phyloP scores from a whole-genome alignment of 768 basidiomycete species.

The Kwoniella sp. region DNA sequence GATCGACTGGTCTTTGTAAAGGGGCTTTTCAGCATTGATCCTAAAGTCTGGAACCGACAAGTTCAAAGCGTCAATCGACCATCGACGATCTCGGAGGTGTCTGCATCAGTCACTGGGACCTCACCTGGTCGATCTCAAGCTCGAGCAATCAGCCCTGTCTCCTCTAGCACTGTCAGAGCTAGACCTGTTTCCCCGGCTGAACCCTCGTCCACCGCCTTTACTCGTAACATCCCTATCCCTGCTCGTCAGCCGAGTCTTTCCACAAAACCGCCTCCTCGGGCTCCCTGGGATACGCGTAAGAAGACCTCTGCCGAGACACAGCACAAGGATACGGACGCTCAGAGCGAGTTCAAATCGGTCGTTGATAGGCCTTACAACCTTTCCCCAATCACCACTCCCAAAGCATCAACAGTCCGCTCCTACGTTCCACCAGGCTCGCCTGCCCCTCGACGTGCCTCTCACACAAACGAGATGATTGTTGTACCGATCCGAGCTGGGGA shows the following conservation, averaged over 20 bases:
- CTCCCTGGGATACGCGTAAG: constrained; percentile 5
- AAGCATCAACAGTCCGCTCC: neutral
- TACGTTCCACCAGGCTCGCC: neutral
- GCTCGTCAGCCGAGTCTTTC: neutral
- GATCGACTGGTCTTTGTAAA: constrained; percentile 17
- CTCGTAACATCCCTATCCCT: neutral
- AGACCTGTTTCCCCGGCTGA: neutral
- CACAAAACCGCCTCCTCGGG: neutral
- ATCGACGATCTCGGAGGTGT: neutral
- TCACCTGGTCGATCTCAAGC: neutral
- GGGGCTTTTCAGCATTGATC: constrained; percentile 13
- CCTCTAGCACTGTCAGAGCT: neutral
- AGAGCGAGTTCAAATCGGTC: constrained; percentile 5
- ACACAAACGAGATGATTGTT: constrained; percentile 1
- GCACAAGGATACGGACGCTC: neutral
- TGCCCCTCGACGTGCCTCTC: neutral
- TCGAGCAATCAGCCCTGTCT: neutral
- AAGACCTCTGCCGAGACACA: neutral
- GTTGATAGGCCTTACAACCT: constrained; percentile 7
- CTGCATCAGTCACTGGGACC: neutral
- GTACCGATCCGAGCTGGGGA: constrained; percentile 13
- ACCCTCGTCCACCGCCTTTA: neutral
- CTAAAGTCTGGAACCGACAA: neutral
- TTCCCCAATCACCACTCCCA: constrained; percentile 8
- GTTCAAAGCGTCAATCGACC: neutral